These are phyloP conservation scores for Sodiomyces alkalinus DNA, from an alignment of 2,329 filamentous ascomycete genomes.

Conservation along the genomic window DNA sequence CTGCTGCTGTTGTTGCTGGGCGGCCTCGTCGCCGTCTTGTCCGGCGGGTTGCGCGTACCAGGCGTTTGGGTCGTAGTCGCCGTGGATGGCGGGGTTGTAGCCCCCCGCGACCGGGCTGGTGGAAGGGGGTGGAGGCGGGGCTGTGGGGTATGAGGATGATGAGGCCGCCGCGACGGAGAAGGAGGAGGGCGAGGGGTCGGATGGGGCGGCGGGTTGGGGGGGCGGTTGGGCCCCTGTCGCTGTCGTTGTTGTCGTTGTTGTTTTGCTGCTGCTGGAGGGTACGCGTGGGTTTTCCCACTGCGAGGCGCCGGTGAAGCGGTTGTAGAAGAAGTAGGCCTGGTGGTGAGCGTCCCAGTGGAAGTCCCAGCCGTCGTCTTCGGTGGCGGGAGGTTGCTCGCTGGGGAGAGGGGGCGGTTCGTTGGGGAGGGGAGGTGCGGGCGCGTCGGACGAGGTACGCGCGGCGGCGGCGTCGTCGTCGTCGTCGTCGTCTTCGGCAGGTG, in stretches of 20 bases:
- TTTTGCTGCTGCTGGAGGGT: too few relatives aligned
- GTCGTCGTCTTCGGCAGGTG: too few relatives aligned
- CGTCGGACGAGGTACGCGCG: too few relatives aligned
- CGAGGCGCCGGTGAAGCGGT: slow-evolving; percentile 56
- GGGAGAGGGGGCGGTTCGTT: slow-evolving; percentile 25
- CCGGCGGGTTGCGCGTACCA: slow-evolving; percentile 62
- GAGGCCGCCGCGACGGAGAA: slow-evolving; percentile 11
- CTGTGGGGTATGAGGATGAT: slow-evolving; percentile 10
- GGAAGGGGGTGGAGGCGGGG: slow-evolving; percentile 17
- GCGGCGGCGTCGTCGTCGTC: too few relatives aligned
- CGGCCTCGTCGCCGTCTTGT: slow-evolving; percentile 15
- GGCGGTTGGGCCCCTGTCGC: too few relatives aligned
- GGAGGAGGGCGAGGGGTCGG: slow-evolving; percentile 10
- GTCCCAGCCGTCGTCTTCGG: slow-evolving; percentile 66
- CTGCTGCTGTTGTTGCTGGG: slow-evolving; percentile 18
- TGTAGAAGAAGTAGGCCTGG: slow-evolving; percentile 71
- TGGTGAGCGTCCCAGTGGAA: slow-evolving; percentile 57
- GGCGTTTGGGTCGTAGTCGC: slow-evolving; percentile 91
- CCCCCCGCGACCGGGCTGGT: slow-evolving; percentile 44
- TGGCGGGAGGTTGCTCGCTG: slow-evolving; percentile 24
- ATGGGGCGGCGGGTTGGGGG: slow-evolving; percentile 13
- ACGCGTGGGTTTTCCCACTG: slow-evolving; percentile 84
- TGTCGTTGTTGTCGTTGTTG: too few relatives aligned
- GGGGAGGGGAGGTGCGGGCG: slow-evolving; percentile 19
- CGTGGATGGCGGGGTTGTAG: slow-evolving; percentile 93